phyloP scores from a whole-genome alignment of 225 moss, liverwort and hornwort genomes.

The Sphagnum tenellum region DNA sequence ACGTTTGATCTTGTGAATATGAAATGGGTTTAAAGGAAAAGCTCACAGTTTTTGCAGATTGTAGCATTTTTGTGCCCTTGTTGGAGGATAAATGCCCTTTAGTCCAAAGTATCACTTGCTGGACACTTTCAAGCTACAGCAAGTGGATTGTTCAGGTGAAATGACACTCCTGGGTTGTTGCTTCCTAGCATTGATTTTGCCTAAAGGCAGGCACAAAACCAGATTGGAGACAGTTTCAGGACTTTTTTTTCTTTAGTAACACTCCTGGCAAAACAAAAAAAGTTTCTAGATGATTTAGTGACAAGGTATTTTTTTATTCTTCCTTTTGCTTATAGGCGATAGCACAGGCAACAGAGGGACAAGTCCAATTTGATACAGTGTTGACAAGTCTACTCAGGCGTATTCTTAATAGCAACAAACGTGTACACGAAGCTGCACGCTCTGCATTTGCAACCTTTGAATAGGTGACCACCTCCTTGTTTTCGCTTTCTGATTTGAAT shows the following conservation, averaged over 20 bases:
- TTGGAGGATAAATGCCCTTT: constrained; percentile 92
- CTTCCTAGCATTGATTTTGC: too few relatives aligned
- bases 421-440: constrained; percentile 98
- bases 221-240: too few relatives aligned
- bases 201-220: too few relatives aligned
- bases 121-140: constrained; percentile 97
- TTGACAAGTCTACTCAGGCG: constrained; percentile 78
- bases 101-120: constrained; percentile 93
- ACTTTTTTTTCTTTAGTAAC: too few relatives aligned
- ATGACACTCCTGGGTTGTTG: too few relatives aligned
- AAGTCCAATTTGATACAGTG: constrained; percentile 82
- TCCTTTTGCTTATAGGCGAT: constrained; percentile 21
- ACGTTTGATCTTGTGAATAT: too few relatives aligned
- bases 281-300: too few relatives aligned
- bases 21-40: too few relatives aligned
- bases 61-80: constrained; percentile 80
- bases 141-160: constrained; percentile 96
- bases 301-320: background rate
- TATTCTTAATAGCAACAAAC: constrained; percentile 84
- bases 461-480: constrained; percentile 39
- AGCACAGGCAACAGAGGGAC: constrained; percentile 73
- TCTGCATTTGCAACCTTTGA: constrained; percentile 98
- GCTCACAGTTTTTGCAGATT: constrained; percentile 43
- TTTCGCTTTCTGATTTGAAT: background rate
- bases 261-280: too few relatives aligned